Evolutionary conservation across 169 alveolate genomes (phyloP), one percentile per base, ranked within the genome.

Genomic region (Theileria sp.): DNA sequence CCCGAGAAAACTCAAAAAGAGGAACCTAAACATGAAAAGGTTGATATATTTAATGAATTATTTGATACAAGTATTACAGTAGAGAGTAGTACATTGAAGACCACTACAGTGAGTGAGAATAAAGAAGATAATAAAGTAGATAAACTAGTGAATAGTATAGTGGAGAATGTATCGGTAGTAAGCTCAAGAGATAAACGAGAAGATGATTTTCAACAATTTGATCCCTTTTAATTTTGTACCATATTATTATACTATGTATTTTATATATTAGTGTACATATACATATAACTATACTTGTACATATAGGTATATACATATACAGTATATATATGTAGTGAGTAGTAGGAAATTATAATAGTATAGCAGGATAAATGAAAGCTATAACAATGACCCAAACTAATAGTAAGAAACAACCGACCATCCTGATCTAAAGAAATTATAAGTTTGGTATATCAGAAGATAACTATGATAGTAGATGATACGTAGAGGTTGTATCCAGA

Each of bases 331-430:
- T 60, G 36, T 58, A 58, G 9, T n/a, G 36, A 25, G 10, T 28
- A 5, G 30, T 60, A 60, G 0, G 4, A 60, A 60, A 60, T 64
- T 30, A 64, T 75, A 80, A 61, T 60, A 80, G 77, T 38, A 80
- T 60, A 19, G 87, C 87, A 13, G 87, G 87, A 67, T 80, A 80
- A 62, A 80, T 62, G 67, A 80, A 80, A 58, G 69, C 56, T 30
- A 80, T 80, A 75, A 80, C 49, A 34, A 80, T 32, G 38, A 80
- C 76, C 87, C 87, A 80, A 58, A 72, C 38, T 36, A 72, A 60
- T 21, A 80, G 38, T 49, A 80, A 25, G 50, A 72, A 61, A 17
- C 87, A 80, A 7, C 50, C 49, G 0, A 50, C 87, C 10, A 50
- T 28, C 38, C 67, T 65, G 26, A 80, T 51, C 87, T 80, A 65